Conservation (phyloP, 2,329 filamentous ascomycete species). For the Fusarium mangiferae region DNA sequence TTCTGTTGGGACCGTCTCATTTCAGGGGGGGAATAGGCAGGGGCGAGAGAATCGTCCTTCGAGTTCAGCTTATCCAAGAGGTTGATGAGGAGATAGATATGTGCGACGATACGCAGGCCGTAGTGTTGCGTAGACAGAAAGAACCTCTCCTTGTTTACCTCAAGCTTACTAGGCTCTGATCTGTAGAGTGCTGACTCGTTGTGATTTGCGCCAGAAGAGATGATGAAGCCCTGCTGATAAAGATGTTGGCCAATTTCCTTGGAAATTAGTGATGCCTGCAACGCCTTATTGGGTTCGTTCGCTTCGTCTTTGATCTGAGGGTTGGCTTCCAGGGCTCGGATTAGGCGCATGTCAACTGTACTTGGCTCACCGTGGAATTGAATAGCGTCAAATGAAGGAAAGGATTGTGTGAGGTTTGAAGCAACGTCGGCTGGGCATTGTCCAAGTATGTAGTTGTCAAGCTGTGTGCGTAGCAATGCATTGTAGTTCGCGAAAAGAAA, state of each 20-base stretch:
- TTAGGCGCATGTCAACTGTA: conserved; percentile 66
- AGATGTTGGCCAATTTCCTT: conserved; percentile 68
- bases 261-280: conserved; percentile 80
- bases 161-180: conserved; percentile 41
- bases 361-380: conserved; percentile 68
- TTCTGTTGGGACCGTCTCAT: conserved; percentile 71
- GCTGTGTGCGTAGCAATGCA: conserved; percentile 81
- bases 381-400: conserved; percentile 72
- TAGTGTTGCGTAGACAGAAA: conserved; percentile 68
- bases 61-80: conserved; percentile 69
- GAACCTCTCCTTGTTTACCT: conserved; percentile 58
- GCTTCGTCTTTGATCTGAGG: conserved; percentile 67
- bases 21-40: conserved; percentile 26
- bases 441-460: conserved; percentile 74
- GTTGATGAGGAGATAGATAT: conserved; percentile 73
- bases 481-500: conserved; percentile 90
- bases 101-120: conserved; percentile 74
- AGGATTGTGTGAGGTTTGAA: conserved; percentile 65
- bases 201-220: conserved; percentile 43
- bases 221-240: conserved; percentile 65
- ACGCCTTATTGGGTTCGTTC: conserved; percentile 73
- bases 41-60: conserved; percentile 24
- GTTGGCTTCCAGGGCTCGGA: conserved; percentile 69
- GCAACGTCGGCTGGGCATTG: conserved; percentile 64
- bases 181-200: conserved; percentile 44